A percentile compares a stretch with the other conserved stretches of the same genome.
Conservation (phyloP, 2,329 filamentous ascomycete genomes). For the Trichoderma hamatum region DNA sequence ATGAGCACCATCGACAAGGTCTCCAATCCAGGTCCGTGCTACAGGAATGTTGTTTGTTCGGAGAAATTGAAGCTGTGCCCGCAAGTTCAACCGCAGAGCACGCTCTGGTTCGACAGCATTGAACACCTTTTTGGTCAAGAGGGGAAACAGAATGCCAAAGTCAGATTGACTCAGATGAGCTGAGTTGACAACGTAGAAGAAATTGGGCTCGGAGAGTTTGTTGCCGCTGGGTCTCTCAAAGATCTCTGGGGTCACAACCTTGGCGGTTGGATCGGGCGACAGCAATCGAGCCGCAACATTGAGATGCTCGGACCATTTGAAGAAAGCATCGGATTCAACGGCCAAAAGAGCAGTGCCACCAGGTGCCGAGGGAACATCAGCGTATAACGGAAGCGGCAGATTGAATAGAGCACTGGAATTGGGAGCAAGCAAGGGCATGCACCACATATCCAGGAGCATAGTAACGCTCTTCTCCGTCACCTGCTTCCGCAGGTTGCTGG, state of each 20-base stretch:
- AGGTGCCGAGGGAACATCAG: constrained; percentile 50
- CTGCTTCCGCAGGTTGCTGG: constrained; percentile 63
- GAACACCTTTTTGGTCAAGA: constrained; percentile 63
- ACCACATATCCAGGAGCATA: constrained; percentile 80
- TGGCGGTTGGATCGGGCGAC: constrained; percentile 56
- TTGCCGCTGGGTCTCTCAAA: constrained; percentile 49
- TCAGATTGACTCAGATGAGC: constrained; percentile 84
- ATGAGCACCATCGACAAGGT: constrained; percentile 53
- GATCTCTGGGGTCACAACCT: constrained; percentile 45
- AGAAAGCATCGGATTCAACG: constrained; percentile 76
- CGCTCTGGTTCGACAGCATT: constrained; percentile 61
- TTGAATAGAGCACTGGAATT: constrained; percentile 66
- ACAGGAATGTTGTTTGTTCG: constrained; percentile 54
- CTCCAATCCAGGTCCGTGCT: constrained; percentile 52
- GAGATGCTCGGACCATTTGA: constrained; percentile 75
- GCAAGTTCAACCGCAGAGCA: constrained; percentile 60
- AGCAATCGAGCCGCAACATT: constrained; percentile 68
- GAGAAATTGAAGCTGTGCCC: constrained; percentile 61
- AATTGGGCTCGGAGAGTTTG: constrained; percentile 58
- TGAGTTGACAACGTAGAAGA: constrained; percentile 74
- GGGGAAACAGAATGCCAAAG: constrained; percentile 81
- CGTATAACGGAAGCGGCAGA: constrained; percentile 74
- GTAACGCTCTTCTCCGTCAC: constrained; percentile 68
- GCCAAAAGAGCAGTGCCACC: constrained; percentile 66
- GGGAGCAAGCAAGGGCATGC: constrained; percentile 68